These are phyloP conservation scores for Aspergillaceae sp. DNA, from an alignment of 2,329 filamentous ascomycete genomes.

Conservation along the genomic window DNA sequence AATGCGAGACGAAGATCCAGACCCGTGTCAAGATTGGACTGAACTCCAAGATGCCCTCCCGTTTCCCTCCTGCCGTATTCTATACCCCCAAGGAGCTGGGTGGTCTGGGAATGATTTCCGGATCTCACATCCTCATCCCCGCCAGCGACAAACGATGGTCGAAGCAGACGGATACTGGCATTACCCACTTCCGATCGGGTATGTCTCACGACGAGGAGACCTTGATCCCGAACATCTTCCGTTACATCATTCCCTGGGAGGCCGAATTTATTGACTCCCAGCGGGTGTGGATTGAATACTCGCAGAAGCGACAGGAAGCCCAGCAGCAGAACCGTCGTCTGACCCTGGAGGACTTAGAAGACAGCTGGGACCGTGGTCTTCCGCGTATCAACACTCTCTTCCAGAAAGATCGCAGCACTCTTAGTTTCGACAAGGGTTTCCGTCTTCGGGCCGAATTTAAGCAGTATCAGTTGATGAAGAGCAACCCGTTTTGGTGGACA, in stretches of 20 bases:
- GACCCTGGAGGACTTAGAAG: constrained; percentile 91
- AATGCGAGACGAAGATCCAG: constrained; percentile 99
- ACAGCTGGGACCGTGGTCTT: constrained; percentile 95
- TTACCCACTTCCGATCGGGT: constrained; percentile 92
- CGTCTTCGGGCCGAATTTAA: constrained; percentile 93
- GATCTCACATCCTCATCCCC: constrained; percentile 93
- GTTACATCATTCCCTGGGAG: constrained; percentile 99
- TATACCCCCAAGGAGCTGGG: constrained; percentile 97
- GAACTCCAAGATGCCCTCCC: constrained; percentile 98
- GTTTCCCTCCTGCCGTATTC: constrained; percentile 96
- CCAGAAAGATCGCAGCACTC: constrained; percentile 93
- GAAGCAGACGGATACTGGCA: constrained; percentile 93
- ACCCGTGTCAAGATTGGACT: constrained; percentile 97
- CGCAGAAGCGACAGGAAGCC: constrained; percentile 91
- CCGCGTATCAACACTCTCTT: constrained; percentile 98
- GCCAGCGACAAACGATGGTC: constrained; percentile 97
- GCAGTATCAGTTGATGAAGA: constrained; percentile 97
- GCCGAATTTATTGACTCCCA: constrained; percentile 98
- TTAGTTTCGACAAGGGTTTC: constrained; percentile 98
- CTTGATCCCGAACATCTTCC: constrained; percentile 96
- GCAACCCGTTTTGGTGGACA: constrained; percentile 99
- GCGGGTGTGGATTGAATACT: constrained; percentile 98
- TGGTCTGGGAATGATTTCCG: constrained; percentile 97
- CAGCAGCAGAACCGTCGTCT: constrained; percentile 94
- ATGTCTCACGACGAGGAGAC: constrained; percentile 99